phyloP scores from a whole-genome alignment of 2,329 filamentous ascomycete genomes.

The Cytospora piceae region DNA sequence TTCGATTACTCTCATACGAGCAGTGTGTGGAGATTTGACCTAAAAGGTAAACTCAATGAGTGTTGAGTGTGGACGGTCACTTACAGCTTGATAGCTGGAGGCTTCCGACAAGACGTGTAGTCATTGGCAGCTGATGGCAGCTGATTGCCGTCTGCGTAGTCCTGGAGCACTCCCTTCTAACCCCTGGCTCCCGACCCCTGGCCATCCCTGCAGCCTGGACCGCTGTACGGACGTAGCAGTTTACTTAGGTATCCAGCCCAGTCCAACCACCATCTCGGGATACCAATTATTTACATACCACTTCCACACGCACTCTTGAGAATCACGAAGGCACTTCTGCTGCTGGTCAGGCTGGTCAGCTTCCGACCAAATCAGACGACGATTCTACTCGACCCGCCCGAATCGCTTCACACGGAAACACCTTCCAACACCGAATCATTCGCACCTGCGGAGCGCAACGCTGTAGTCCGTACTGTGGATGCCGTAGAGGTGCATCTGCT shows the following conservation, averaged over 20 bases:
- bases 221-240: not conserved
- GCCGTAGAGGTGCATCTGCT: not conserved
- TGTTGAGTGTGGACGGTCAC: not conserved
- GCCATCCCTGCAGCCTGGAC: not conserved
- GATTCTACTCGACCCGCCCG: not conserved
- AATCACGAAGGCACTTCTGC: not conserved
- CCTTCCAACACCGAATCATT: not conserved
- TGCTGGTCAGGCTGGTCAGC: not conserved
- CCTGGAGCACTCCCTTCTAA: not conserved
- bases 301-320: not conserved
- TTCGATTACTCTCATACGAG: not conserved
- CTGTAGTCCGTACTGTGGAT: not conserved
- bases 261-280: not conserved
- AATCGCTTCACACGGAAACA: not conserved
- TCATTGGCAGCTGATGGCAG: slow-evolving; percentile 1
- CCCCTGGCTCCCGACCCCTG: not conserved
- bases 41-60: not conserved
- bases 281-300: not conserved
- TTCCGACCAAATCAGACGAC: not conserved
- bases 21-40: too few species aligned
- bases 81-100: not conserved
- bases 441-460: not conserved
- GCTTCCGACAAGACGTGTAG: not conserved
- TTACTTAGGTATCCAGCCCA: not conserved
- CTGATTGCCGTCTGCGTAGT: not conserved